These are phyloP conservation scores for Eucalyptus curtisii DNA, from an alignment of 345 rosid species.

Conservation along the genomic window DNA sequence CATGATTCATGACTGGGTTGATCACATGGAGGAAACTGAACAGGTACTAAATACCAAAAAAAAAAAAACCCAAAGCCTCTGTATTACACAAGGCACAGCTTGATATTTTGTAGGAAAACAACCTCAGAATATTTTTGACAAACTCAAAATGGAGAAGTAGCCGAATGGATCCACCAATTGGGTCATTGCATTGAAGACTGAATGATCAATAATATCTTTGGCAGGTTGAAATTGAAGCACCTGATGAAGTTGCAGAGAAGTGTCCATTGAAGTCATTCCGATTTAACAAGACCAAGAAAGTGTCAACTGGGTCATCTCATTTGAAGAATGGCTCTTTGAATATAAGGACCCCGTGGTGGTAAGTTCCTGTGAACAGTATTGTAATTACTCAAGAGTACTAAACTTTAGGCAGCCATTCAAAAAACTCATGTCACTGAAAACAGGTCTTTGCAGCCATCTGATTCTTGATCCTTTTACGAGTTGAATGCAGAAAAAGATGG, in stretches of 20 bases:
- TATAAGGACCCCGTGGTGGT: conserved; percentile 86
- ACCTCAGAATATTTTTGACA: background rate
- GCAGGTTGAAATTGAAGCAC: conserved; percentile 54
- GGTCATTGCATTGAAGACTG: background rate
- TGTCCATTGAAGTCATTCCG: conserved; percentile 64
- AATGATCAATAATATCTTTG: background rate
- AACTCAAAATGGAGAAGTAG: background rate
- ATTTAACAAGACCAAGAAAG: conserved; percentile 43
- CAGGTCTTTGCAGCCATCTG: background rate
- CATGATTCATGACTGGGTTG: conserved; percentile 90
- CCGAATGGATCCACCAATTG: background rate
- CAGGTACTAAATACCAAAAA: conserved; percentile 15
- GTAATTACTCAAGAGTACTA: background rate
- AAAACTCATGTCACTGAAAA: background rate
- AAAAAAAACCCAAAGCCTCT: background rate
- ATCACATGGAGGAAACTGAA: conserved; percentile 63
- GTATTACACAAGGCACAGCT: background rate
- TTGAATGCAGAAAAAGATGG: background rate
- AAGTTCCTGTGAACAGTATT: background rate
- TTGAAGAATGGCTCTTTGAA: conserved; percentile 34
- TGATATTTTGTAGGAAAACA: background rate
- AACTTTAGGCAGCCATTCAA: background rate
- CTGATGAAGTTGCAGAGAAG: conserved; percentile 30
- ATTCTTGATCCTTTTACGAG: background rate
- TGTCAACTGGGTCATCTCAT: conserved; percentile 15